Percentiles rank a stretch among this genome's conserved stretches.
These are phyloP conservation scores for Rhizomucor pusillus DNA, from an alignment of 371 early-diverging fungal species.

Conservation along the genomic window DNA sequence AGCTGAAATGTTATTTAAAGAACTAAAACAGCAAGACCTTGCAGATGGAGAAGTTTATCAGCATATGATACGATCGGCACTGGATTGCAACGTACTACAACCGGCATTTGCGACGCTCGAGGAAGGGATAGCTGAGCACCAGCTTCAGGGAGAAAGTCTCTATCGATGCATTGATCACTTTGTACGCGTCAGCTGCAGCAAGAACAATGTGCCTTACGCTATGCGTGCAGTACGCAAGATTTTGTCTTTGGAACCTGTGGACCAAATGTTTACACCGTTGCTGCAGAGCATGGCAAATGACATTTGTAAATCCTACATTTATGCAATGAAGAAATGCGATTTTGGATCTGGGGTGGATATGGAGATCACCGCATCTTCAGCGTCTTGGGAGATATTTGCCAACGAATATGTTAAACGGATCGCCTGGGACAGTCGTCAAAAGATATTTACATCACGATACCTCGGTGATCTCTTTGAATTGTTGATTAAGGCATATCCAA, in stretches of 20 bases:
- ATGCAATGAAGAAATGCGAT: constrained; percentile 3
- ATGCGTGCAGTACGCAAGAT: constrained; percentile 2
- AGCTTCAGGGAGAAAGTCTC: not conserved
- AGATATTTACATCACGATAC: constrained; percentile 7
- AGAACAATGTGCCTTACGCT: constrained; percentile 6
- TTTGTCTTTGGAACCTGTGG: not conserved
- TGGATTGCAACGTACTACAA: constrained; percentile 8
- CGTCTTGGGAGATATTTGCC: constrained; percentile 7
- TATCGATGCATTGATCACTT: constrained; percentile 3
- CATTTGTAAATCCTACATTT: no score
- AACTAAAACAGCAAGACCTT: constrained; percentile 8
- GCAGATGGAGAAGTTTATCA: constrained; percentile 8
- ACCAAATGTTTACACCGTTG: not conserved
- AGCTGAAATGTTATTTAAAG: constrained; percentile 14
- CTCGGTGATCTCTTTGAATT: constrained; percentile 6
- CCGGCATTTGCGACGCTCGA: constrained; percentile 5
- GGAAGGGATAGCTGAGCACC: constrained; percentile 1
- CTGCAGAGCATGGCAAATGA: not conserved
- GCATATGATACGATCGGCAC: constrained; percentile 20
- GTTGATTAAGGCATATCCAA: not conserved
- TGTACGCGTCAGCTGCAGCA: constrained; percentile 2
- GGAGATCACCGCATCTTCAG: no score
- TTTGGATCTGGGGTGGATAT: not conserved
- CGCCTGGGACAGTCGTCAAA: not conserved
- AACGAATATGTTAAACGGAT: not conserved